These are phyloP conservation scores for Fraxinus ornus DNA, from an alignment of 305 asterid species.

Conservation along the genomic window DNA sequence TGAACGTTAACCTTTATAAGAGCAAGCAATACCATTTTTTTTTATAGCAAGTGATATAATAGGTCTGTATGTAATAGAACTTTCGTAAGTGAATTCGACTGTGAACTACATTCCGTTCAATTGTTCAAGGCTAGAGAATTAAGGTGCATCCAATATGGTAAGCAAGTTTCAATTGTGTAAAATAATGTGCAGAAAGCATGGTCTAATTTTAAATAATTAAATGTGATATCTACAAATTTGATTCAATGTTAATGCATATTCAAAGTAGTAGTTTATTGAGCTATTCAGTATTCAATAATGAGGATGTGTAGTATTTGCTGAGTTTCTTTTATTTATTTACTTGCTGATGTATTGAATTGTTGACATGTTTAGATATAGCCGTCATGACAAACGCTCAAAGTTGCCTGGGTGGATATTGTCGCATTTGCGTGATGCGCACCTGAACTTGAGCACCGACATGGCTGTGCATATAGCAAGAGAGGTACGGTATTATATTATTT, in stretches of 20 bases:
- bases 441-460: slow-evolving; percentile 97
- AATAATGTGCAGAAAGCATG: background rate
- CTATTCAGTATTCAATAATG: background rate
- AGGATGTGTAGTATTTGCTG: background rate
- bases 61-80: background rate
- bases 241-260: background rate
- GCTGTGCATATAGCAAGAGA: slow-evolving; percentile 97
- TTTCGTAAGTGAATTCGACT: background rate
- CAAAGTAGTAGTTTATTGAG: background rate
- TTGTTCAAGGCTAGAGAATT: background rate
- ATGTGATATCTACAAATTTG: background rate
- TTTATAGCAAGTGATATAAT: background rate
- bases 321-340: background rate
- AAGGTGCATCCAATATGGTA: background rate
- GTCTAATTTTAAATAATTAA: background rate
- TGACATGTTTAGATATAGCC: slow-evolving; percentile 64
- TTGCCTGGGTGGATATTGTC: slow-evolving; percentile 94
- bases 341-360: slow-evolving; percentile 13
- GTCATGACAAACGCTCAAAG: slow-evolving; percentile 94
- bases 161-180: background rate
- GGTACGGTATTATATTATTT: slow-evolving; percentile 38
- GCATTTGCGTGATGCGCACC: slow-evolving; percentile 94
- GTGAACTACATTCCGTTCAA: background rate
- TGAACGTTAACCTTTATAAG: background rate
- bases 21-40: background rate